Conservation (phyloP, 2,329 filamentous ascomycete genomes). For the Fusarium nygamai region DNA sequence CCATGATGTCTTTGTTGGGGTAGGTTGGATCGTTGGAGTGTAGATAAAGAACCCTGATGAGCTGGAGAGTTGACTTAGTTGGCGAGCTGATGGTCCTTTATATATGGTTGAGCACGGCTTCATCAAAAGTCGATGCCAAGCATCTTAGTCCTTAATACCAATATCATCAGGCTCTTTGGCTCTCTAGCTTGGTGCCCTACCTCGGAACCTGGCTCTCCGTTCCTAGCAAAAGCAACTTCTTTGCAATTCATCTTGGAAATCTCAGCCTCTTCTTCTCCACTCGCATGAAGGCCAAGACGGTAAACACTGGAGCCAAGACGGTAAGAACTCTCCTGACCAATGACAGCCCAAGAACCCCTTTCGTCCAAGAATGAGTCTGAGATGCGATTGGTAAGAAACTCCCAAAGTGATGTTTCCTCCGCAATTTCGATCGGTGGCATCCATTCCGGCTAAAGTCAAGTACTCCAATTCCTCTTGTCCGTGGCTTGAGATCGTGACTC, state of each 20-base stretch:
- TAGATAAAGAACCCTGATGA: background rate
- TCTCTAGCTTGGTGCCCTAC: background rate
- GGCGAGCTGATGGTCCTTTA: background rate
- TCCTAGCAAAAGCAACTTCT: background rate
- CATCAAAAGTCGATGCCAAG: background rate
- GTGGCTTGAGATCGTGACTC: background rate
- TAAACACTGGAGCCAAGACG: constrained; percentile 6
- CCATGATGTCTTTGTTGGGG: background rate
- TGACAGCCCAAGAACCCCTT: background rate
- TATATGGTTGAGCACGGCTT: background rate
- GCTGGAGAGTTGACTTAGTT: background rate
- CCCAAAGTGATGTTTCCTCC: background rate
- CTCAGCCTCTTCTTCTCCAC: background rate
- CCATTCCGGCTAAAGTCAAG: constrained; percentile 7
- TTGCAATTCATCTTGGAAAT: background rate
- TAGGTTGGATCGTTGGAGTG: fast-evolving
- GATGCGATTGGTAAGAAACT: constrained; percentile 1
- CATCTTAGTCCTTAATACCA: background rate
- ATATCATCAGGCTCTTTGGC: background rate
- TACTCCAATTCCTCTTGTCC: background rate
- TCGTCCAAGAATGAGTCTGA: background rate
- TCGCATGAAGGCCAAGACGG: background rate
- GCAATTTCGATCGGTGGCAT: background rate
- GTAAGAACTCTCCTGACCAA: background rate
- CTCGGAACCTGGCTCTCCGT: background rate